Evolutionary conservation across 176 grass and related monocot genomes (phyloP).

Genomic region (Oropetium thomaeum): DNA sequence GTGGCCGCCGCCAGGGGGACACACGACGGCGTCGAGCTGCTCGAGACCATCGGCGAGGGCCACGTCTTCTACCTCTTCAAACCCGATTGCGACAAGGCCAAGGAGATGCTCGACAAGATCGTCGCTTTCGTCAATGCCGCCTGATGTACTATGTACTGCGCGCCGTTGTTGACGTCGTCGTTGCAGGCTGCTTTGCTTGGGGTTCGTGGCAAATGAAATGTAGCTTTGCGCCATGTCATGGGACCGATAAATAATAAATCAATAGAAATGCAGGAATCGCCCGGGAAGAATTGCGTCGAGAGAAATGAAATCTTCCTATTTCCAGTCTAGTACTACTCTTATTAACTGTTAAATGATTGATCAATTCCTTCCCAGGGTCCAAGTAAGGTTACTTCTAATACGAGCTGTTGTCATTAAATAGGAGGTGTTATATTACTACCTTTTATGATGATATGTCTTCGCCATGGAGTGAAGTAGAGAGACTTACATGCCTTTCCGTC

Average conservation of each 20-base stretch:
- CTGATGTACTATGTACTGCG: neutral
- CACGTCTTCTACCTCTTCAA: constrained; percentile 49
- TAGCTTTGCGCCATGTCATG: too few relatives aligned
- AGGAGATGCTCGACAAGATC: constrained; percentile 28
- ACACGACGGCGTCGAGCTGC: constrained; percentile 13
- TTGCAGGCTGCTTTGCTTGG: neutral
- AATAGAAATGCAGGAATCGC: too few relatives aligned
- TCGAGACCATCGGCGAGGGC: constrained; percentile 32
- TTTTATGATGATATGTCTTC: too few relatives aligned
- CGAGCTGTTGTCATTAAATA: too few relatives aligned
- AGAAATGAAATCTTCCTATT: neutral
- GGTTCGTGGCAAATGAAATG: too few relatives aligned
- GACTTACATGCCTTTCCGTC: neutral
- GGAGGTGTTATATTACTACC: too few relatives aligned
- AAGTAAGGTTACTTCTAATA: too few relatives aligned
- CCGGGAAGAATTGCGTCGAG: neutral
- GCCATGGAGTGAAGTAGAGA: neutral
- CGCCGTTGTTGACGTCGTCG: neutral
- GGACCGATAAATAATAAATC: neutral
- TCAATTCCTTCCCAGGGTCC: neutral
- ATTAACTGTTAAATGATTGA: neutral
- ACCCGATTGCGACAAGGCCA: constrained; percentile 40
- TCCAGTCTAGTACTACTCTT: too few relatives aligned
- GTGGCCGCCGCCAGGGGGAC: neutral
- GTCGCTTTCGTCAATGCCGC: constrained; percentile 31